Base-by-base conservation (phyloP, 1,284 basidiomycete genomes). In the Malassezia obtusa region DNA sequence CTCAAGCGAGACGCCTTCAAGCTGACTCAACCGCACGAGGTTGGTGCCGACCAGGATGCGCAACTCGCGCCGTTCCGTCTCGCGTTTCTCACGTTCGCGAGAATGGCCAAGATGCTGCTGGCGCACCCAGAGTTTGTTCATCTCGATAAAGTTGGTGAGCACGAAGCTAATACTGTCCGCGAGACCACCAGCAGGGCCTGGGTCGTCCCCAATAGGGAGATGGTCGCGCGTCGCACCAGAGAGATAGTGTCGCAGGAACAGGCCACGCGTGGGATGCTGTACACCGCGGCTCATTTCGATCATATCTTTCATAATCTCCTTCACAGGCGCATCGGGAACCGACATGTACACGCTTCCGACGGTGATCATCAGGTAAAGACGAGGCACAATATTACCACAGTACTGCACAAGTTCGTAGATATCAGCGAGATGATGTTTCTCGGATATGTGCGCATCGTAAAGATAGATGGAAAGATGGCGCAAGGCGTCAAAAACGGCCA, bases 121-220 rank as follows among this genome's bases (percentile, higher is more conserved):
- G 26, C 71, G 60, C 26, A 73, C 71, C 71, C 71, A 73, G 26
- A 73, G 65, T 62, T 72, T 72, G 62, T 73, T 73, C 71, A 73
- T 73, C 57, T 73, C 71, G 56, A 73, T 68, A 45, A 73, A 72
- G 49, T 73, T 73, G 52, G 67, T 66, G 33, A 73, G 64, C 30
- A 73, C 65, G 39, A 73, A 73, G 47, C 66, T 65, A 46, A 73
- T 72, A 53, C 62, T 65, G 58, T 73, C 71, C 43, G 64, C 62
- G 12, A 73, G 60, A 30, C 66, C 64, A 36, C 71, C 71, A 17
- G 61, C 60, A 2, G 67, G 64, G 5, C 71, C 71, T 50, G 63
- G 62, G 24, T 63, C 63, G 19, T 51, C 46, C n/a, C 68, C 68
- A 38, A 67, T 58, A 11, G 71, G 71, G 26, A 73, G 61, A 22